Evolutionary conservation across 2,329 filamentous ascomycete genomes (phyloP), one percentile per base, ranked within the genome.

Genomic region (Fonsecaea nubica): DNA sequence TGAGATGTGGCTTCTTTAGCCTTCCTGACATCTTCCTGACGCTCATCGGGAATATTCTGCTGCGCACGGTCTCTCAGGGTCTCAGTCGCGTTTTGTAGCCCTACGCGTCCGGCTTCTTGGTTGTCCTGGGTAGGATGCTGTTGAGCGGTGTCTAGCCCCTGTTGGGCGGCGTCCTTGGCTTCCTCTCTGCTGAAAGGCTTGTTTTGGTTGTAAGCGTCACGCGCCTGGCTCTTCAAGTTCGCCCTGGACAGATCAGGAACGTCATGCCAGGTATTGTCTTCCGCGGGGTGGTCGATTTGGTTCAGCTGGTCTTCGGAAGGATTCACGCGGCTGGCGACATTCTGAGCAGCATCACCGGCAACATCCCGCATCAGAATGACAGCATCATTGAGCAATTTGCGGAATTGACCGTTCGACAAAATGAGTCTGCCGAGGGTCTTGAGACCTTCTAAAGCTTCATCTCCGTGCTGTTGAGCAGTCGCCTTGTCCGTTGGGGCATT

Each of bases 401-500:
- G 87, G 84, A 96, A 97, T 78, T 98, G 93, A 72, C 95, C 95
- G 74, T 99, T 99, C 74, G 93, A 96, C 75, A 98, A 90, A 74
- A 98, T 83, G 64, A 99, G 84, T 18, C 90, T 93, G 59, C 94
- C 95, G 0, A 99, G 84, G 3, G 92, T 97, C 73, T 92, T 89
- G 53, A 99, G 80, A 32, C 94, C 95, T 70, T 97, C 88, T 8
- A 96, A 83, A 1, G 91, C 92, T 77, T 94, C 86, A 70, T 95
- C 88, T 48, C 90, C 92, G 77, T 99, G 92, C 76, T 94, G 89
- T 80, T 90, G 88, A 32, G 91, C 92, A 1, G 86, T 85, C 0
- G 91, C 89, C 82, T 92, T 96, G 76, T 88, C 86, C 56, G 96
- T 74, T 0, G 92, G 90, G 1, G 87, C 85, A 63, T 84, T 83